Evolutionary conservation across 2,329 filamentous ascomycete species (phyloP).

Genomic region (Epichloe uncinata): DNA sequence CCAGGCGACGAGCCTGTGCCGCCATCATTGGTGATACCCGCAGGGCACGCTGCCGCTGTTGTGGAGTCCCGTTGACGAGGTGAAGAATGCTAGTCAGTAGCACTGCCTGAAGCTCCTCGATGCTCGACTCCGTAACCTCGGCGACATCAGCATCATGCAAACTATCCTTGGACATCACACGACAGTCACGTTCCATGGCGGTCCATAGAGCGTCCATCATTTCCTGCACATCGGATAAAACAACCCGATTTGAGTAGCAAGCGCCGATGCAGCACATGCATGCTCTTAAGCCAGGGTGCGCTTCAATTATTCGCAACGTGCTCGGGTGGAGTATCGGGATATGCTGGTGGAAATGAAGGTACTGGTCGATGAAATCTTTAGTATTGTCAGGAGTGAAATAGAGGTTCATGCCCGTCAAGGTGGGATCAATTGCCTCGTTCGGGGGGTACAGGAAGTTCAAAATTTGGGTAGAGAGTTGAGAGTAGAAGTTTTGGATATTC

Average conservation of each 20-base stretch:
- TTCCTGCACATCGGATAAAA: constrained; percentile 47
- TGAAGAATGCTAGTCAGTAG: constrained; percentile 48
- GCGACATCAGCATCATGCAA: constrained; percentile 11
- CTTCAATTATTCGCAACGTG: constrained; percentile 53
- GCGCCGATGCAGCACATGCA: constrained; percentile 62
- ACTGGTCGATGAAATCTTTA: constrained; percentile 57
- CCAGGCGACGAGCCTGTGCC: constrained; percentile 40
- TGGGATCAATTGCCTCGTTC: constrained; percentile 32
- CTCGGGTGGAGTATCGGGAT: constrained; percentile 61
- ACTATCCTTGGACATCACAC: constrained; percentile 24
- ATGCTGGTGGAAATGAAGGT: constrained; percentile 60
- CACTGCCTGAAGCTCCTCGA: constrained; percentile 57
- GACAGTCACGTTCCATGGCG: constrained; percentile 44
- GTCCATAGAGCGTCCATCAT: constrained; percentile 51
- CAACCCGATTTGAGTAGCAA: constrained; percentile 55
- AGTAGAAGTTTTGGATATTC: constrained; percentile 36
- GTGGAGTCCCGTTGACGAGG: constrained; percentile 56
- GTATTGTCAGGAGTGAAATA: constrained; percentile 56
- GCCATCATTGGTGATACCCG: constrained; percentile 44
- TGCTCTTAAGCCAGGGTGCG: constrained; percentile 53
- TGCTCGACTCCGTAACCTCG: constrained; percentile 23
- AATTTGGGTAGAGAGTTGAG: constrained; percentile 41
- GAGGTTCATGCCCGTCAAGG: constrained; percentile 42
- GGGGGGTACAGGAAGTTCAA: constrained; percentile 43
- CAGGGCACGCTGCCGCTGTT: constrained; percentile 50